Evolutionary conservation across 495 filamentous ascomycete genomes (phyloP).

Genomic region (Penicillium cataractarum): DNA sequence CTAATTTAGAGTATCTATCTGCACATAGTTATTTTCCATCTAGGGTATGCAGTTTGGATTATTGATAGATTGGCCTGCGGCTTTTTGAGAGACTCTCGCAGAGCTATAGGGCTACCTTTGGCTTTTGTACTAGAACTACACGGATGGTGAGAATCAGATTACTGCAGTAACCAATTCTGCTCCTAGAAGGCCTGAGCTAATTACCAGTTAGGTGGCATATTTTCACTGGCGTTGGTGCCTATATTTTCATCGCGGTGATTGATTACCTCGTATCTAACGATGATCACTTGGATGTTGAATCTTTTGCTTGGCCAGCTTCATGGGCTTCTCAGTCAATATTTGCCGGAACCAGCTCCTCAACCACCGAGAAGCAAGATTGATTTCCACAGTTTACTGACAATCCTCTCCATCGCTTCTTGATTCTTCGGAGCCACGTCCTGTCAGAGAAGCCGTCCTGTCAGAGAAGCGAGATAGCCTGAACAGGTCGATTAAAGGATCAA

Average conservation of each 20-base stretch:
- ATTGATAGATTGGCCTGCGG: neutral
- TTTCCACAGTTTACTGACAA: no score
- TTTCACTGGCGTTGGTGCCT: neutral
- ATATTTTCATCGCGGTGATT: neutral
- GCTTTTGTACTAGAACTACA: neutral
- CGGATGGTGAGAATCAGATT: neutral
- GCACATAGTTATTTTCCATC: neutral
- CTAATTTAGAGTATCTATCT: neutral
- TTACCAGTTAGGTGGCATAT: neutral
- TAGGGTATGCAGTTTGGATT: neutral
- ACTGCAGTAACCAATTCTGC: neutral
- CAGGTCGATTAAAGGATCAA: no score
- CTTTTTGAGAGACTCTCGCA: neutral
- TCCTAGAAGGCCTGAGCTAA: neutral
- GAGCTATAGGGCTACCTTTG: neutral
- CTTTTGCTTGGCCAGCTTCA: neutral
- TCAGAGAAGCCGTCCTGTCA: no score
- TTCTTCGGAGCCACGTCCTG: no score
- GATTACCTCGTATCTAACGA: neutral
- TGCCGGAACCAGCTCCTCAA: neutral
- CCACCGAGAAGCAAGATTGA: no score
- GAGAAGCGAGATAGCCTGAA: no score
- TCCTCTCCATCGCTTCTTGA: no score
- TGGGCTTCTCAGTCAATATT: neutral
- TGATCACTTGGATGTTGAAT: neutral